phyloP scores from a whole-genome alignment of 257 asterid species.

The Cynanchum wilfordii region DNA sequence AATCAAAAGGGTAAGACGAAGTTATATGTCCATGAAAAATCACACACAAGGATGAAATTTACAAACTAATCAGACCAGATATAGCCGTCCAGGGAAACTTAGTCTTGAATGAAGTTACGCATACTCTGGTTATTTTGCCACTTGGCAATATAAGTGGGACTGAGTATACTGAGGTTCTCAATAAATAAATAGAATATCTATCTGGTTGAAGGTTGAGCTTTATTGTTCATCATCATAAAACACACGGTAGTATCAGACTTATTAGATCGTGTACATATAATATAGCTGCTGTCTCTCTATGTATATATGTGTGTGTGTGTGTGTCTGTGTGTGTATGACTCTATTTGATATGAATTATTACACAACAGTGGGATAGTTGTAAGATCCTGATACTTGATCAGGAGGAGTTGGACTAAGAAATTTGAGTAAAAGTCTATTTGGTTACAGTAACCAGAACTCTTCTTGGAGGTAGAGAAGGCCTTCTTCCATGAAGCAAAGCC shows the following conservation, averaged over 20 bases:
- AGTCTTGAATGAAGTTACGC: too few species aligned
- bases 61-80: too few species aligned
- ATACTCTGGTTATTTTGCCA: too few species aligned
- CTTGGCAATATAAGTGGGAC: neutral
- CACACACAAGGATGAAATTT: too few species aligned
- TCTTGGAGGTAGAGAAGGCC: slow-evolving; percentile 79
- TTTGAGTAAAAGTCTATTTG: slow-evolving; percentile 28
- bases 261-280: neutral
- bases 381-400: too few species aligned
- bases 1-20: too few species aligned
- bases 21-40: too few species aligned
- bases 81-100: too few species aligned
- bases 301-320: neutral
- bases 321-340: too few species aligned
- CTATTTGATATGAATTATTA: neutral
- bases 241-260: neutral
- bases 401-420: neutral
- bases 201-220: neutral
- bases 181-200: neutral
- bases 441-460: slow-evolving; percentile 70
- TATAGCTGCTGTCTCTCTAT: too few species aligned
- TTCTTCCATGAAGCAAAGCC: slow-evolving; percentile 72
- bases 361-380: neutral
- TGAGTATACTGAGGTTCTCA: neutral
- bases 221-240: neutral